These are phyloP conservation scores for Steccherinum ochraceum DNA, from an alignment of 768 basidiomycete genomes.

Conservation along the genomic window DNA sequence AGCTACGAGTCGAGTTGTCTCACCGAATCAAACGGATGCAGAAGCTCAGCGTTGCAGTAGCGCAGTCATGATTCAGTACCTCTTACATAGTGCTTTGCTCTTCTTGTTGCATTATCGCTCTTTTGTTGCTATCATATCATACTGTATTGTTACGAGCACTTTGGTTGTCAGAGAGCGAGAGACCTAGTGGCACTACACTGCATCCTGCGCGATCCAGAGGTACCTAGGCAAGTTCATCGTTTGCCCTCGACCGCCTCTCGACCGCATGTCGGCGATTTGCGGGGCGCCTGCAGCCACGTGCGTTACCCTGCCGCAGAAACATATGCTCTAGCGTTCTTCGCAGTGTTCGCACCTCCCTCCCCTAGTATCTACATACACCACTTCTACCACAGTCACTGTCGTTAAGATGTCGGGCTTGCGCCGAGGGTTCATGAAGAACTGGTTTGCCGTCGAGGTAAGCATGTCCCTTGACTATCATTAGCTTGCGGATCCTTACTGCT, in stretches of 20 bases:
- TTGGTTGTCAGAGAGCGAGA: neutral
- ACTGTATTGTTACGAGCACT: neutral
- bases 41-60: conserved; percentile 41
- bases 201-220: neutral
- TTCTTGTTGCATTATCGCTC: too few relatives aligned
- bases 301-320: neutral
- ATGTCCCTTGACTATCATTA: conserved; percentile 7
- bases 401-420: conserved; percentile 9
- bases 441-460: conserved; percentile 69
- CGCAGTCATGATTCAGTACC: neutral
- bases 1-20: conserved; percentile 53
- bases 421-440: conserved; percentile 50
- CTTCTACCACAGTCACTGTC: neutral
- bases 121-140: too few relatives aligned
- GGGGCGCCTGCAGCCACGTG: neutral
- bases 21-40: conserved; percentile 65
- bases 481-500: conserved; percentile 2
- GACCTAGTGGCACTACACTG: neutral
- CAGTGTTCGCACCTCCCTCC: too few relatives aligned
- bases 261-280: neutral
- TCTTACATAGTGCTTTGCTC: neutral
- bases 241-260: neutral
- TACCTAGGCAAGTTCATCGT: neutral
- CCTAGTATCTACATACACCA: too few relatives aligned
- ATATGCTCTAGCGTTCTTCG: too few relatives aligned